Evolutionary conservation across 495 filamentous ascomycete species (phyloP).

Genomic region (Penicillium egyptiacum): DNA sequence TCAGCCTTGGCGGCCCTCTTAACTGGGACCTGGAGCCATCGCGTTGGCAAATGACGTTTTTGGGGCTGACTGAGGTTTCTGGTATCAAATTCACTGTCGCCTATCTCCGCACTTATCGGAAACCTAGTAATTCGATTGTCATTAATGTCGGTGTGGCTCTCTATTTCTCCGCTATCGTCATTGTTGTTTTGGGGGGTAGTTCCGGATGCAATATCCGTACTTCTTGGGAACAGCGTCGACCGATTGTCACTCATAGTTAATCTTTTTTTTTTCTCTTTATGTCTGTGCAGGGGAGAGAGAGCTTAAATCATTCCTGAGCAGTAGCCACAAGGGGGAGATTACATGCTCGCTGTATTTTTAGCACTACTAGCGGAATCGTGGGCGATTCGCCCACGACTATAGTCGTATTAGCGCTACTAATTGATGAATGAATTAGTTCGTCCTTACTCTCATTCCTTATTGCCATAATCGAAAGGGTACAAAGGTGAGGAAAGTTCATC

Average conservation of each 20-base stretch:
- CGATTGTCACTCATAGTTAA: background rate
- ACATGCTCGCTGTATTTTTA: background rate
- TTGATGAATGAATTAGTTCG: no score
- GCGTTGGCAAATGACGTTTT: background rate
- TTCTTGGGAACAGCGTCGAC: background rate
- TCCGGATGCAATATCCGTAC: constrained; percentile 1
- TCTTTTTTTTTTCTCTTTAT: constrained; percentile 1
- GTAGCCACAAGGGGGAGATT: background rate
- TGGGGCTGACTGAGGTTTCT: background rate
- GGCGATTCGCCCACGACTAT: background rate
- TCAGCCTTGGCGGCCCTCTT: background rate
- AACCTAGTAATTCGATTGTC: background rate
- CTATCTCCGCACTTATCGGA: constrained; percentile 1
- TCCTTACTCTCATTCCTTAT: background rate
- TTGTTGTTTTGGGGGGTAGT: background rate
- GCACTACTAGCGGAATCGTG: background rate
- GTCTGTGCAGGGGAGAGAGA: background rate
- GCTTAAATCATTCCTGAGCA: background rate
- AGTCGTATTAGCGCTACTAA: background rate
- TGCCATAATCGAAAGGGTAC: no score
- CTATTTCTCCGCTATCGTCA: background rate
- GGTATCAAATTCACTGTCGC: background rate
- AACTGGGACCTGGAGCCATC: background rate
- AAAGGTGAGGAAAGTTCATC: no score
- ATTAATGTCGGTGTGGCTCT: background rate